Evolutionary conservation across 306 rosid species (phyloP).

Genomic region (Vigna unguiculata): DNA sequence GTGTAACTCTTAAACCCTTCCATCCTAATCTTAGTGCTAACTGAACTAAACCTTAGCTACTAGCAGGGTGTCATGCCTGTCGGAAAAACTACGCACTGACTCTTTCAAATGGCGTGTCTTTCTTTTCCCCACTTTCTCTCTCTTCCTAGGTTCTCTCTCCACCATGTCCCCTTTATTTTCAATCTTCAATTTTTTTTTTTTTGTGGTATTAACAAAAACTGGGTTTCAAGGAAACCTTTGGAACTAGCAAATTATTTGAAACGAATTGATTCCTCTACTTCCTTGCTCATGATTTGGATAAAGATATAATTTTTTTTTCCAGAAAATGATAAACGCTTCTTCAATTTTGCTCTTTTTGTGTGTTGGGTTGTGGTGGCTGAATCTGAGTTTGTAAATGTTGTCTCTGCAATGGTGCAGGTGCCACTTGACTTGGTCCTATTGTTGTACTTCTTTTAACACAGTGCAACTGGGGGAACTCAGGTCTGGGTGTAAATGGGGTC

Average conservation of each 20-base stretch:
- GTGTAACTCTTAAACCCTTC: constrained; percentile 44
- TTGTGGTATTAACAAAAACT: constrained; percentile 21
- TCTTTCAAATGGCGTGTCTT: constrained; percentile 68
- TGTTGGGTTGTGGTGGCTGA: constrained; percentile 25
- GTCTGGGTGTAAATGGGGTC: constrained; percentile 58
- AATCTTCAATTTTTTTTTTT: background rate
- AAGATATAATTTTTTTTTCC: background rate
- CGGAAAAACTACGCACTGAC: constrained; percentile 37
- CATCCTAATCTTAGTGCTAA: constrained; percentile 28
- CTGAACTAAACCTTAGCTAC: constrained; percentile 42
- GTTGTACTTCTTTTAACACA: constrained; percentile 46
- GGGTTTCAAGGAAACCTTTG: constrained; percentile 18
- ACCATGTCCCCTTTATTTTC: background rate
- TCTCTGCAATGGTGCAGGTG: constrained; percentile 61
- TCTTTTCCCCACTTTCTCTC: constrained; percentile 66
- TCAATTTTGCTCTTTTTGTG: background rate
- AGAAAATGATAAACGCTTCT: background rate
- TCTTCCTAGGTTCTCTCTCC: constrained; percentile 66
- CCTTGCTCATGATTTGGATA: background rate
- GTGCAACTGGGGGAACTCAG: constrained; percentile 60
- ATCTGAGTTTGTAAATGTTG: constrained; percentile 36
- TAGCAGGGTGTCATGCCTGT: constrained; percentile 45
- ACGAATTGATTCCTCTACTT: background rate
- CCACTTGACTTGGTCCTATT: constrained; percentile 52
- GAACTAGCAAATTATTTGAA: constrained; percentile 7